Evolutionary conservation across 2,329 filamentous ascomycete species (phyloP), one percentile per base, ranked within the genome.

Genomic region (Aspergillus floridensis): DNA sequence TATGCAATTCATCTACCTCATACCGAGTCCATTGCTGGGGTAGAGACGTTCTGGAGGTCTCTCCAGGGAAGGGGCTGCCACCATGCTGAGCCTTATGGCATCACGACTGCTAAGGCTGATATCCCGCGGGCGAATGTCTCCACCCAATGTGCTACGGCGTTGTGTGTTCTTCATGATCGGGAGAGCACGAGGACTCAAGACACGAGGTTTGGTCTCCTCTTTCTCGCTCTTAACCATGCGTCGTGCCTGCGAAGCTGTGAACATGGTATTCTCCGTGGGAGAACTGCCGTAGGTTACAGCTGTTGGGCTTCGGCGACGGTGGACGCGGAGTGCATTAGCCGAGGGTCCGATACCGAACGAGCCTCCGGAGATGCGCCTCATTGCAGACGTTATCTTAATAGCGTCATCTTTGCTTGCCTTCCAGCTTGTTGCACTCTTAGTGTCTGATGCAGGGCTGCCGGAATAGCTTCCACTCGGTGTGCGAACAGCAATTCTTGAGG

Each of bases 151-250:
- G 5, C 75, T 76, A 38, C 78, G 74, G 44, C 78, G 70, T 46
- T 72, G 71, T 5, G 75, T 79, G 44, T 74, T 74, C 70, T 88
- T 89, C 66, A 82, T 80, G 29, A 88, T 80, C 1, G 86, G 82
- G 19, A 84, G 78, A 29, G 80, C 81, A 35, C 86, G 79, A 29
- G 88, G 87, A 65, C 85, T 87, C 53, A 89, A 75, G 14, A 89
- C 85, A 58, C 81, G 84, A 44, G 76, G 76, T 60, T 82, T 82
- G 67, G 77, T 79, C 19, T 84, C 81, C 47, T 84, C 84, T 65
- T 84, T 85, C 32, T 86, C 83, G 51, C 80, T 82, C 69, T 83
- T 86, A 44, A 86, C 84, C 85, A 90, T 88, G 14, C 88, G 80
- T 48, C 88, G 80, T 26, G 87, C 86, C 62, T 88, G 86, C 57